Conservation (phyloP, 345 rosid species). For the Dimocarpus longan region DNA sequence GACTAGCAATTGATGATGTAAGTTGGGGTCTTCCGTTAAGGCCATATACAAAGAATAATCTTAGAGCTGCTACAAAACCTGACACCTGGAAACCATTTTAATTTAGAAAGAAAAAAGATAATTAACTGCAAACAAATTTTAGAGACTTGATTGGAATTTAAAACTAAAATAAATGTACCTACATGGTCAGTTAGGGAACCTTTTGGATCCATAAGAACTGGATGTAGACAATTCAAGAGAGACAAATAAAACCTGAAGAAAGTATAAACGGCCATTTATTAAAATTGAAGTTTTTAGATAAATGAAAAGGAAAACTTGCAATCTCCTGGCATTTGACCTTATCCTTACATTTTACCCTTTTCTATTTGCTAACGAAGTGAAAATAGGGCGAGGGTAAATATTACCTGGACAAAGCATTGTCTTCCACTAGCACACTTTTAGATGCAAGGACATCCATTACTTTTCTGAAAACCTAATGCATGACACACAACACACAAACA, state of each 20-base stretch:
- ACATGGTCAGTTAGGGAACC: conserved; percentile 80
- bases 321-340: neutral
- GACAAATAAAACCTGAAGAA: conserved; percentile 74
- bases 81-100: conserved; percentile 56
- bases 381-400: neutral
- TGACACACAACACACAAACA: conserved; percentile 18
- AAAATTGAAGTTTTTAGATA: neutral
- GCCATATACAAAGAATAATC: conserved; percentile 77
- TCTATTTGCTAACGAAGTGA: neutral
- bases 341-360: neutral
- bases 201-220: conserved; percentile 68
- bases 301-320: neutral
- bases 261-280: neutral
- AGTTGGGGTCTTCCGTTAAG: conserved; percentile 46
- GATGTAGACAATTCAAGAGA: conserved; percentile 78
- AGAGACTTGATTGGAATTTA: conserved; percentile 1
- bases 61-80: conserved; percentile 72
- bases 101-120: conserved; percentile 17
- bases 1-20: conserved; percentile 32
- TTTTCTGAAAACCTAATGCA: conserved; percentile 69
- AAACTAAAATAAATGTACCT: conserved; percentile 36
- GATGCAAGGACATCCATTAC: conserved; percentile 76
- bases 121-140: conserved; percentile 2
- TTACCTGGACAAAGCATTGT: conserved; percentile 68
- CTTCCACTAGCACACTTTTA: conserved; percentile 60